Evolutionary conservation across 306 rosid genomes (phyloP), one percentile per base, ranked within the genome.

Genomic region (Citrullus colocynthis): DNA sequence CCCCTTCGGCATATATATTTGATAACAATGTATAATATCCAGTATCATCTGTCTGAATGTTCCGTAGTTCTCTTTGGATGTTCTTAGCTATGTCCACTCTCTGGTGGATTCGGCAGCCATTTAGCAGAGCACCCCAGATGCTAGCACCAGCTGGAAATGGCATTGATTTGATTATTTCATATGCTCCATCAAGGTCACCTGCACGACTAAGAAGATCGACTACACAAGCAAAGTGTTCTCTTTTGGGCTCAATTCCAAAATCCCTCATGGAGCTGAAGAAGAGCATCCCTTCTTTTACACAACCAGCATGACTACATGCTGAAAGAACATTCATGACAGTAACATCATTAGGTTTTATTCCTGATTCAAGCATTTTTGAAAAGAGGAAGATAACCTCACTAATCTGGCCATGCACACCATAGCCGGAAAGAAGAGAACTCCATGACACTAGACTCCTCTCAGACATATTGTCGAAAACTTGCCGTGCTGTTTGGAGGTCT

Each of bases 11-110:
- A 52, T 90, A 85, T 87, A 91, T 85, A 80, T 94, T 94, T 54
- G 98, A 94, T 78, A 91, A 82, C 82, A 94, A 88, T 64, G 97
- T 86, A 78, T 89, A 91, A 87, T 91, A 90, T 62, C 98, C 98
- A 63, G 92, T 85, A 90, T 92, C 97, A 81, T 85, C 86, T 37
- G 95, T 91, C 17, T 59, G 80, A 66, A 90, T 79, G 57, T 84
- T 84, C 51, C 48, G 24, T 54, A 91, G 84, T 62, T 89, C 96
- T 56, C 56, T 61, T 71, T 83, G 72, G 45, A 94, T 88, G 70
- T 67, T 84, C 65, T 83, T 75, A 73, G 91, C 79, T 81, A 91
- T 52, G 83, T 94, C 97, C 86, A 86, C 73, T 81, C 91, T 82
- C 62, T 80, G 82, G 82, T 94, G 92, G 74, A 94, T 94, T 79